Percentiles rank a stretch among this genome's conserved stretches.
Evolutionary conservation across 1,284 basidiomycete species (phyloP).

Genomic region (Paramarasmius palmivorus): DNA sequence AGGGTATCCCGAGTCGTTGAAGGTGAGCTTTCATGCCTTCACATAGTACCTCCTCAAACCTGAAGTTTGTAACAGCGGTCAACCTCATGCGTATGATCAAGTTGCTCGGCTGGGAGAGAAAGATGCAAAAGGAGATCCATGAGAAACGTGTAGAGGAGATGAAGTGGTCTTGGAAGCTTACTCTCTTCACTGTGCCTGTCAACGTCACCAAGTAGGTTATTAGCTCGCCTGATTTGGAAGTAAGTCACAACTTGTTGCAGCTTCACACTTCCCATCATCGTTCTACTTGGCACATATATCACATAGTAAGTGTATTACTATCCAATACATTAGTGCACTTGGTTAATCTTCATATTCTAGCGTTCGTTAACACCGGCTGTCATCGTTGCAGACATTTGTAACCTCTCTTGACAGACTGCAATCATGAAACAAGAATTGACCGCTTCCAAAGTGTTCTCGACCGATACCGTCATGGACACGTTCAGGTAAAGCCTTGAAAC

Average conservation of each 20-base stretch:
- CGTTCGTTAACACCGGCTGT: constrained; percentile 5
- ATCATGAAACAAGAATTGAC: constrained; percentile 31
- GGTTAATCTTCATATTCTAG: neutral
- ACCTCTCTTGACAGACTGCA: constrained; percentile 32
- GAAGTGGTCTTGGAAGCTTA: constrained; percentile 40
- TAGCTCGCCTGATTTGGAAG: neutral
- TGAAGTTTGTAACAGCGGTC: constrained; percentile 34
- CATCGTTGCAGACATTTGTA: neutral
- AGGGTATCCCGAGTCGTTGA: constrained; percentile 34
- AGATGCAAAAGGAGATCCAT: constrained; percentile 49
- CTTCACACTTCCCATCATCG: constrained; percentile 49
- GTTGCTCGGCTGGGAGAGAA: constrained; percentile 72
- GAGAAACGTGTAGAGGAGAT: constrained; percentile 63
- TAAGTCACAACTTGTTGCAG: constrained; percentile 26
- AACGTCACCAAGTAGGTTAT: constrained; percentile 6
- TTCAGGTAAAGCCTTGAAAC: constrained; percentile 6
- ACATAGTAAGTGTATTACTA: neutral
- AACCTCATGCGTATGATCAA: constrained; percentile 65
- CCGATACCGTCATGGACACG: constrained; percentile 26
- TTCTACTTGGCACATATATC: constrained; percentile 50
- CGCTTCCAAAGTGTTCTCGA: constrained; percentile 19
- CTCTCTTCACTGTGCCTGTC: constrained; percentile 35
- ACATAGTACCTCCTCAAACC: neutral
- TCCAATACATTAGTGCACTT: neutral
- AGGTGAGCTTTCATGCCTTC: constrained; percentile 24